Conservation (phyloP, 2,329 filamentous ascomycete species). For the Cercospora zeina region DNA sequence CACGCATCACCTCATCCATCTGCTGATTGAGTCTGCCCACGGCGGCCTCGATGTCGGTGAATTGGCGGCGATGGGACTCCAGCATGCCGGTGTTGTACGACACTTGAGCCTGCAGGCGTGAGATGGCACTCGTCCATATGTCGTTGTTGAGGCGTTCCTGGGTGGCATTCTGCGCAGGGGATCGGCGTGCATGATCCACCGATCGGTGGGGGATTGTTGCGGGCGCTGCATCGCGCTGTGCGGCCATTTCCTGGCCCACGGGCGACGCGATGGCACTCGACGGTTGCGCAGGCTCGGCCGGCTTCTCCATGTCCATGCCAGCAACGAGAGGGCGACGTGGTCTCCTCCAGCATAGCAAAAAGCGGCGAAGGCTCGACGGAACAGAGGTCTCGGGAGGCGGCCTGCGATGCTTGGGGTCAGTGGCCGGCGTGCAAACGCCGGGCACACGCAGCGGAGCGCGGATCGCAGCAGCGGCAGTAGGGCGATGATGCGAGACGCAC, state of each 20-base stretch:
- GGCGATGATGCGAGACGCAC: not conserved
- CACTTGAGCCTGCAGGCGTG: constrained; percentile 52
- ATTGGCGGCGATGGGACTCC: constrained; percentile 45
- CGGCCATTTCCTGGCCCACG: constrained; percentile 30
- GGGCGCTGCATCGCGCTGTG: constrained; percentile 28
- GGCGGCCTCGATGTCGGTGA: constrained; percentile 46
- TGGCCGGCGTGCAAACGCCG: not conserved
- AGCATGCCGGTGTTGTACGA: constrained; percentile 49
- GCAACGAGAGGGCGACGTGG: not conserved
- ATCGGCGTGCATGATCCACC: constrained; percentile 22
- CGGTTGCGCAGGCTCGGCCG: constrained; percentile 22
- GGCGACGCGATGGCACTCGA: constrained; percentile 22
- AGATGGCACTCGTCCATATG: constrained; percentile 44
- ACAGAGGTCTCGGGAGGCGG: not conserved
- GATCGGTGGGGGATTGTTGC: constrained; percentile 17
- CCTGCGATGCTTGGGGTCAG: not conserved
- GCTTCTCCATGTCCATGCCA: constrained; percentile 26
- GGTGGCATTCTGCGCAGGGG: constrained; percentile 17
- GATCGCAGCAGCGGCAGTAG: not conserved
- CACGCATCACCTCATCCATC: constrained; percentile 39
- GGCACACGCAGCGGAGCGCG: not conserved
- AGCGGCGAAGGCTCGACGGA: not conserved
- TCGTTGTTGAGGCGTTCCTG: constrained; percentile 31
- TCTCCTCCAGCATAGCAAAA: constrained; percentile 8
- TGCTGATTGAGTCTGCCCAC: constrained; percentile 46